Conservation (phyloP, 345 rosid genomes). For the Eutrema heterophyllum region DNA sequence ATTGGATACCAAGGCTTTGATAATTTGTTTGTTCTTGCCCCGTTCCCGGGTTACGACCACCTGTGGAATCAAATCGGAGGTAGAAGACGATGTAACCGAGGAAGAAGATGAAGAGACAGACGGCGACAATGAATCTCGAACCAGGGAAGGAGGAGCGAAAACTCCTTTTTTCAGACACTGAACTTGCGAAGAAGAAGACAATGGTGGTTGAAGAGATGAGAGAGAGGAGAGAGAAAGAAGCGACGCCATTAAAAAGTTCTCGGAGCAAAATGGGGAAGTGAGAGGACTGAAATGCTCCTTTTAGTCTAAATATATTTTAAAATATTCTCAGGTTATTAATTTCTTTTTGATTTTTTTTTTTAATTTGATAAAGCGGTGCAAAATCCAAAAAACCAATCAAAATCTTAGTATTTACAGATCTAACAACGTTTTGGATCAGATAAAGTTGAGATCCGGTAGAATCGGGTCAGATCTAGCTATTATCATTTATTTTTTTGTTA, state of each 20-base stretch:
- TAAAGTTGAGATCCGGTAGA: too few relatives aligned
- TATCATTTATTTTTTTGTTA: too few relatives aligned
- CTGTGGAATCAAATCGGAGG: conserved; percentile 40
- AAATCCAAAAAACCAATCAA: too few relatives aligned
- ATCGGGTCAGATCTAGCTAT: too few relatives aligned
- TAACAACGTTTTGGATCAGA: too few relatives aligned
- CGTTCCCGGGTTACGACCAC: conserved; percentile 93
- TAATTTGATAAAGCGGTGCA: too few relatives aligned
- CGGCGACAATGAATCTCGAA: not conserved
- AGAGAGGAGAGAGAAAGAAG: conserved; percentile 27
- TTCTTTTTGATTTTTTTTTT: too few relatives aligned
- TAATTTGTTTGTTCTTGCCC: conserved; percentile 84
- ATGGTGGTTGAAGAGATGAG: conserved; percentile 20
- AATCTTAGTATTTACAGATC: too few relatives aligned
- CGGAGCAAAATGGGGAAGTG: not conserved
- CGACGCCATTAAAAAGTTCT: conserved; percentile 38
- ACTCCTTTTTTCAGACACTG: conserved; percentile 1
- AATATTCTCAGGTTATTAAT: too few relatives aligned
- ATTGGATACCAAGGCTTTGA: conserved; percentile 56
- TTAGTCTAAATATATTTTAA: too few relatives aligned
- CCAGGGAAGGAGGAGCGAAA: not conserved
- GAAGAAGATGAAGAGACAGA: conserved; percentile 23
- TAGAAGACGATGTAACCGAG: conserved; percentile 13
- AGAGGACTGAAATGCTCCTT: too few relatives aligned
- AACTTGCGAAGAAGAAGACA: conserved; percentile 18